These are phyloP conservation scores for Cryptosporidium tyzzeri DNA, from an alignment of 169 alveolate species.

Conservation along the genomic window DNA sequence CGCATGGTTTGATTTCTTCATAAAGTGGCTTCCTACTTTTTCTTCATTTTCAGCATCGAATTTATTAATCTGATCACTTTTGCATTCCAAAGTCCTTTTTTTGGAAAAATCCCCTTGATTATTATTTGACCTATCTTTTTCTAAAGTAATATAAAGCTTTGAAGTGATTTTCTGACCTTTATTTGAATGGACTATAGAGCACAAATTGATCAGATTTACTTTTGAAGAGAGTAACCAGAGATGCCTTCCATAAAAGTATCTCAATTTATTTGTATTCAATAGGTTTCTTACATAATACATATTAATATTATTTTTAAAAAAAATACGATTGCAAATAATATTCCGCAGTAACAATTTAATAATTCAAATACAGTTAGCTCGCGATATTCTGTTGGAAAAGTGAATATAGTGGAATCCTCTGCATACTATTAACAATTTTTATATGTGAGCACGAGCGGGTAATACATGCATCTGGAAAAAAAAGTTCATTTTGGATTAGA, in stretches of 20 bases:
- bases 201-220: background rate
- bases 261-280: background rate
- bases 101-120: background rate
- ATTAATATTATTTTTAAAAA: background rate
- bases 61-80: background rate
- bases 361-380: background rate
- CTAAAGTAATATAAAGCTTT: background rate
- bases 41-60: background rate
- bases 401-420: background rate
- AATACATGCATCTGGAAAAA: background rate
- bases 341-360: background rate
- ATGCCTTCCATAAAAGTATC: background rate
- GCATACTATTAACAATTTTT: background rate
- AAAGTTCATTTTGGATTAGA: background rate
- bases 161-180: background rate
- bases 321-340: background rate
- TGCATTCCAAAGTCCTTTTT: background rate
- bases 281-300: background rate
- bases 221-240: background rate
- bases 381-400: background rate
- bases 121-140: background rate
- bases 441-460: constrained; percentile 14
- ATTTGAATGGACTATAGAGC: background rate
- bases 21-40: background rate
- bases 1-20: background rate